These are phyloP conservation scores for Moniliella sp. DNA, from an alignment of 1,284 basidiomycete genomes.

Conservation along the genomic window DNA sequence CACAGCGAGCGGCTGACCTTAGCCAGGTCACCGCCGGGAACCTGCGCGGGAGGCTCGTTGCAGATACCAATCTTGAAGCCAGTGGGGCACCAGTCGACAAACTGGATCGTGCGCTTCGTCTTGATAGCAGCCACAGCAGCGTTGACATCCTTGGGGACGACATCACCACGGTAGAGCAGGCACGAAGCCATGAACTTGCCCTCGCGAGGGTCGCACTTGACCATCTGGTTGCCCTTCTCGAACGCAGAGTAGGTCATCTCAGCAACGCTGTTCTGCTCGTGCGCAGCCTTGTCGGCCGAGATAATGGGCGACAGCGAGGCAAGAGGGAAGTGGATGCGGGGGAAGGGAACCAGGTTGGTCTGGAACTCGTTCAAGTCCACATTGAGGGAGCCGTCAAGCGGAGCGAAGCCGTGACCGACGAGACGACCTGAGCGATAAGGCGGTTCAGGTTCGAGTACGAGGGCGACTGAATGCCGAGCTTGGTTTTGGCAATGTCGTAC, in stretches of 20 bases:
- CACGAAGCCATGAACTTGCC: conserved; percentile 63
- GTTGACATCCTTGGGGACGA: conserved; percentile 89
- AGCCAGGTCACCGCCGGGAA: conserved; percentile 69
- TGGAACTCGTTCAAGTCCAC: conserved; percentile 98
- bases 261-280: conserved; percentile 89
- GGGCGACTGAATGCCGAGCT: conserved; percentile 63
- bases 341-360: conserved; percentile 68
- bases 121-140: conserved; percentile 81
- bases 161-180: conserved; percentile 57
- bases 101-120: conserved; percentile 59
- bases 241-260: conserved; percentile 99
- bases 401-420: conserved; percentile 71
- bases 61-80: conserved; percentile 88
- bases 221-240: conserved; percentile 95
- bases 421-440: conserved; percentile 79
- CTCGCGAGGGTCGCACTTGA: conserved; percentile 35
- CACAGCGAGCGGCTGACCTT: conserved; percentile 81
- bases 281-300: conserved; percentile 55
- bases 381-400: conserved; percentile 89
- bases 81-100: conserved; percentile 91
- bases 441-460: conserved; percentile 88
- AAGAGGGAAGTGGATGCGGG: conserved; percentile 88
- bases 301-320: conserved; percentile 87
- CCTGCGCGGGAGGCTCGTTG: conserved; percentile 73
- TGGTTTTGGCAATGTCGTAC: conserved; percentile 96